Conservation (phyloP, 805 yeast species). For the Candida loeiensis region DNA sequence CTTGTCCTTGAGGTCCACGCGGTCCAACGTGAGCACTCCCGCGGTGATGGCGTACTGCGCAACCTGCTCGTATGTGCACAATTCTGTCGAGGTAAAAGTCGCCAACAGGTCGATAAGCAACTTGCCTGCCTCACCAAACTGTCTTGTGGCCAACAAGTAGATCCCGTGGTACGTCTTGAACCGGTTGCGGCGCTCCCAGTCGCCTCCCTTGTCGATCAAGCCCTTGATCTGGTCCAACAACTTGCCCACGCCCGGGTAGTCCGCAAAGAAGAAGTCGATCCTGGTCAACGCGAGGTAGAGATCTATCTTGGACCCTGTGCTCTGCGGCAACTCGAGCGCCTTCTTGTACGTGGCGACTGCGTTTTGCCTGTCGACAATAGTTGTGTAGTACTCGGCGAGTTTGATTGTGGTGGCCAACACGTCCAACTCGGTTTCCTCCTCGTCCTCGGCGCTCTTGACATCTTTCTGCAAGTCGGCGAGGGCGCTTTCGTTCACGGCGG, state of each 20-base stretch:
- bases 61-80: conserved; percentile 83
- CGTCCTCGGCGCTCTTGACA: conserved; percentile 54
- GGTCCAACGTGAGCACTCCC: conserved; percentile 78
- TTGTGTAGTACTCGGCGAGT: conserved; percentile 84
- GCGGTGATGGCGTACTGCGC: conserved; percentile 84
- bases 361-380: conserved; percentile 74
- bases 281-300: conserved; percentile 76
- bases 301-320: conserved; percentile 89
- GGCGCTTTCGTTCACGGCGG: conserved; percentile 51
- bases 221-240: conserved; percentile 69
- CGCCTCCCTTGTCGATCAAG: conserved; percentile 94
- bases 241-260: conserved; percentile 63
- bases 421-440: conserved; percentile 85
- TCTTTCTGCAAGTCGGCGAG: conserved; percentile 51
- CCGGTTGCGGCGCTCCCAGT: conserved; percentile 97
- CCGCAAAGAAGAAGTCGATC: conserved; percentile 85
- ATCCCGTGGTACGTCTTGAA: conserved; percentile 90
- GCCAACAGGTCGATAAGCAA: conserved; percentile 87
- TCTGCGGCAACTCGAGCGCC: conserved; percentile 75
- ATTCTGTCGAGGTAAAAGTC: conserved; percentile 90
- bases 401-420: conserved; percentile 70
- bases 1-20: conserved; percentile 79
- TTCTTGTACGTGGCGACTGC: conserved; percentile 65
- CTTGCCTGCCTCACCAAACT: conserved; percentile 80
- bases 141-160: conserved; percentile 77